phyloP scores from a whole-genome alignment of 176 grass and related monocot species.

The Aegilops speltoides region DNA sequence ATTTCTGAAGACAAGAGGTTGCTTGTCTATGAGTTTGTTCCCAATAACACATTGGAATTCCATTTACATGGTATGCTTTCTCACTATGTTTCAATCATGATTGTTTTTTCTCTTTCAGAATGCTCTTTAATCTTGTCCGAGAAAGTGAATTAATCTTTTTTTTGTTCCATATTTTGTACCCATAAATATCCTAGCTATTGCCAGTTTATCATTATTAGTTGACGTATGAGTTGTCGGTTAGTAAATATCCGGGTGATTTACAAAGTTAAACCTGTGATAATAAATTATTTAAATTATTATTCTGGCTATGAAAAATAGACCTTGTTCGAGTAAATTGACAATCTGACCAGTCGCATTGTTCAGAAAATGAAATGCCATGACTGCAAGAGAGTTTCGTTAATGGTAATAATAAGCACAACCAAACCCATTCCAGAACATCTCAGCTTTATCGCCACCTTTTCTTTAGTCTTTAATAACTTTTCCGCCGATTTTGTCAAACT shows the following conservation, averaged over 20 bases:
- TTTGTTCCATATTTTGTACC: conserved; percentile 7
- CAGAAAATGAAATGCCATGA: not conserved
- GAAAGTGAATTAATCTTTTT: not conserved
- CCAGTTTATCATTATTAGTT: not conserved
- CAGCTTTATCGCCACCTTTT: not conserved
- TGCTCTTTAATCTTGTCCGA: not conserved
- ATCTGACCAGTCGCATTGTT: not conserved
- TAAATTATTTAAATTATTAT: not conserved
- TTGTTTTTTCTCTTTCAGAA: not conserved
- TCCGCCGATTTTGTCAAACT: not conserved
- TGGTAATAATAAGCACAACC: conserved; percentile 3
- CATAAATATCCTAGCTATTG: not conserved
- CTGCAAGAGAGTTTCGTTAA: not conserved
- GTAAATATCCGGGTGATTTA: conserved; percentile 1
- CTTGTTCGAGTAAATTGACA: not conserved
- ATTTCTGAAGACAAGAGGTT: conserved; percentile 63
- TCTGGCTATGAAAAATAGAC: not conserved
- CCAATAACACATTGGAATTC: conserved; percentile 71
- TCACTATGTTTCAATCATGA: not conserved
- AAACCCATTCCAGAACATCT: not conserved
- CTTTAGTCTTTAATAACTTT: not conserved
- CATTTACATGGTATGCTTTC: conserved; percentile 64
- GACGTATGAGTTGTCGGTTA: not conserved
- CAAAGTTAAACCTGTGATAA: not conserved
- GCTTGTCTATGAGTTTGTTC: conserved; percentile 84